Evolutionary conservation across 176 grass and related monocot species (phyloP), one percentile per base, ranked within the genome.

Genomic region (Triticum urartu): DNA sequence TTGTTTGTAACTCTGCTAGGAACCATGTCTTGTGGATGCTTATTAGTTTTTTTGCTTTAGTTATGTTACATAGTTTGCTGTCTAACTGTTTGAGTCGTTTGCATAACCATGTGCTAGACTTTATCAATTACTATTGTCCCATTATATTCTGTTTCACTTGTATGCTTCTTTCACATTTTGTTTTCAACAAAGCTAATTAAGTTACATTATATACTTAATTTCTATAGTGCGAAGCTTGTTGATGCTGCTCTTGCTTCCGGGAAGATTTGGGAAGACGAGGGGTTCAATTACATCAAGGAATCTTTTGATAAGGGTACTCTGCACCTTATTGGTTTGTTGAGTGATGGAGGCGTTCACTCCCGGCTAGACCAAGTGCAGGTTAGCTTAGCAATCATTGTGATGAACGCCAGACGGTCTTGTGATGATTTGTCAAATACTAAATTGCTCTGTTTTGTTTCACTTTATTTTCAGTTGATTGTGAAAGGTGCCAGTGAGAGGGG

Each of bases 261-360:
- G 67, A 99, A 96, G 88, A 92, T 99, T 73, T 99, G 83, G 68
- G 92, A 90, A 28, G 97, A 91, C 8, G 97, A 96, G 70, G 97
- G 97, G 2, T 99, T 99, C 86, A 96, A 91, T 25, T 96, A 94
- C 83, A 96, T 99, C 64, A 94, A 94, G 84, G 92, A 99, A 85
- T 87, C 34, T 74, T 99, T 99, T 81, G 92, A 92, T 11, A 79
- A 88, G 52, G 87, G 87, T 54, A 99, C 97, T 39, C 88, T 99
- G 43, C 97, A 99, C 84, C 85, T 99, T 75, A 99, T 99, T 81
- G 97, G 97, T 32, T 90, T 99, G 87, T 83, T 96, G 87, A 99
- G 97, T 81, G 97, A 99, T 89, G 97, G 97, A 79, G 97, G 97
- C 10, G 97, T 99, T 50, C 97, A 99, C 88, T 99, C 97, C 67